Conservation (phyloP, 169 alveolate genomes). For the Plasmodium cynomolgi region DNA sequence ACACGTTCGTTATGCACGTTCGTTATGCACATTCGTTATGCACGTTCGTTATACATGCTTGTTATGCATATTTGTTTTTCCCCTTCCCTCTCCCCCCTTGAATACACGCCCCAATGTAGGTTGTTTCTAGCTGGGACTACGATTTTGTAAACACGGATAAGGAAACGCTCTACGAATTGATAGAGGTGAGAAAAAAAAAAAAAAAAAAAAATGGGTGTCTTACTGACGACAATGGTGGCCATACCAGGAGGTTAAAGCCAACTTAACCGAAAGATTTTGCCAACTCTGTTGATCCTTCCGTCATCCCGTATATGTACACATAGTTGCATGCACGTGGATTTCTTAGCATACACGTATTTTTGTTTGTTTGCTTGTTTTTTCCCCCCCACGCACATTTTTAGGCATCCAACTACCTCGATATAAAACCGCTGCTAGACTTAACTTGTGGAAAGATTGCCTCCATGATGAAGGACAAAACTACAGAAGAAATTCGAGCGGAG, state of each 20-base stretch:
- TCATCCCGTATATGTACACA: neutral
- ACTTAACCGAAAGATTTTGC: neutral
- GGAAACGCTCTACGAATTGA: slow-evolving; percentile 92
- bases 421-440: slow-evolving; percentile 93
- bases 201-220: neutral
- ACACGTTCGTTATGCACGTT: neutral
- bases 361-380: neutral
- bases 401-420: slow-evolving; percentile 96
- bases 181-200: slow-evolving; percentile 80
- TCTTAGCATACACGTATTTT: neutral
- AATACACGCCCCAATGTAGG: slow-evolving; percentile 65
- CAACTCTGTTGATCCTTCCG: neutral
- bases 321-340: neutral
- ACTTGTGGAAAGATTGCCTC: slow-evolving; percentile 96
- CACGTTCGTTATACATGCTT: neutral
- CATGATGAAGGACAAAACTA: slow-evolving; percentile 94
- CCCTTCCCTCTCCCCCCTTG: neutral
- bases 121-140: slow-evolving; percentile 94
- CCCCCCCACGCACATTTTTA: slow-evolving; percentile 6
- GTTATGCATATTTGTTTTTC: neutral
- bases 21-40: no score
- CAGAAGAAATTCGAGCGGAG: slow-evolving; percentile 94
- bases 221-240: neutral
- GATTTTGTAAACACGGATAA: slow-evolving; percentile 93
- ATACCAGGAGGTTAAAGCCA: neutral